These are phyloP conservation scores for Eucalyptus dawsonii DNA, from an alignment of 345 rosid species.

Conservation along the genomic window DNA sequence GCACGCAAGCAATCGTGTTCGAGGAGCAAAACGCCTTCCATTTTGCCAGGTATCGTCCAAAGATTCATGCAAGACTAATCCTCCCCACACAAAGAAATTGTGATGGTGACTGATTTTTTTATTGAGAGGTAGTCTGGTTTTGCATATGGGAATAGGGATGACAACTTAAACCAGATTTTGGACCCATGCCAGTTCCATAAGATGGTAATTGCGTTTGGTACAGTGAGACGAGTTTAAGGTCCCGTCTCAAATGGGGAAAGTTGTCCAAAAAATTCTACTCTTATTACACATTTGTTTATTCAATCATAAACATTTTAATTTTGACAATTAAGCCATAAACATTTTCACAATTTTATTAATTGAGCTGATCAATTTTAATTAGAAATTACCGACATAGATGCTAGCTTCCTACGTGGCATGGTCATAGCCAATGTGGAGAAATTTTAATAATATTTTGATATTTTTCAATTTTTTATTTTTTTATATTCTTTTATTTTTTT, in stretches of 20 bases:
- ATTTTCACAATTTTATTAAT: no score
- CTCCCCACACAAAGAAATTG: not conserved
- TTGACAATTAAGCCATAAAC: not conserved
- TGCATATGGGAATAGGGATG: not conserved
- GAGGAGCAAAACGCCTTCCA: not conserved
- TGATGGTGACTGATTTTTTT: not conserved
- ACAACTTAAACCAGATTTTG: not conserved
- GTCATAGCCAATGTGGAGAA: no score
- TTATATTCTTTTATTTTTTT: no score
- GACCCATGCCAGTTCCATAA: not conserved
- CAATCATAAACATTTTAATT: no score
- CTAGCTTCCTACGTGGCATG: fast-evolving
- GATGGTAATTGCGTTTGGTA: not conserved
- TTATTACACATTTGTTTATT: no score
- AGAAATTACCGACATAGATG: no score
- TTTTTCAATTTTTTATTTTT: no score
- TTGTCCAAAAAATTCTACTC: no score
- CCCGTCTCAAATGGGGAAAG: not conserved
- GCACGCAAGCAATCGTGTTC: not conserved
- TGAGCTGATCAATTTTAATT: not conserved
- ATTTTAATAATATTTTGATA: no score
- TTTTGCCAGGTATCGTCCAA: not conserved
- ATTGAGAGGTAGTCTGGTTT: not conserved
- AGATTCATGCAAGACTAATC: not conserved
- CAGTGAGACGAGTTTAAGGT: not conserved